Evolutionary conservation across 2,329 filamentous ascomycete genomes (phyloP).

Genomic region (Zymoseptoria ardabiliae): DNA sequence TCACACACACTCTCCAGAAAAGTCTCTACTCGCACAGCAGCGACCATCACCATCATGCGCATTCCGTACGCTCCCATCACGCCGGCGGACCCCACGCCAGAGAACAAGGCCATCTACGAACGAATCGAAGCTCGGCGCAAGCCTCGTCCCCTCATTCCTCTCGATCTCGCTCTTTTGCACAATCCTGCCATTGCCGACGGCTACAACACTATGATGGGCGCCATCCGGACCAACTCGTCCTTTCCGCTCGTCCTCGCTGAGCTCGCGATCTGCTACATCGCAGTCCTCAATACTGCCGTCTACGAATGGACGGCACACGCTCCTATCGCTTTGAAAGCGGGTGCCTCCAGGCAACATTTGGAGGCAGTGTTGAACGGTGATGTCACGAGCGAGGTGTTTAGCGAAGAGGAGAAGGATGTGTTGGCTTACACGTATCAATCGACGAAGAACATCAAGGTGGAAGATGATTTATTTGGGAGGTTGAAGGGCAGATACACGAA

Average conservation of each 20-base stretch:
- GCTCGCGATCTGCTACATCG: constrained; percentile 32
- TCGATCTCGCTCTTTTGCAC: constrained; percentile 72
- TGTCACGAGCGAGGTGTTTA: constrained; percentile 16
- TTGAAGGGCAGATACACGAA: constrained; percentile 27
- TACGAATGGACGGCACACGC: constrained; percentile 33
- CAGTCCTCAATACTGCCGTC: constrained; percentile 29
- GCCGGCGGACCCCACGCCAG: constrained; percentile 44
- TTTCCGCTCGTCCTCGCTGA: constrained; percentile 27
- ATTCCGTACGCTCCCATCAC: constrained; percentile 57
- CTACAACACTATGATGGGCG: constrained; percentile 62
- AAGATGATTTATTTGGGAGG: constrained; percentile 25
- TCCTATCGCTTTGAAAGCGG: constrained; percentile 27
- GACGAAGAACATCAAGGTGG: constrained; percentile 26
- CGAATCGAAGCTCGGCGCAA: constrained; percentile 59
- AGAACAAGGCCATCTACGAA: constrained; percentile 46
- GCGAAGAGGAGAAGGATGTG: constrained; percentile 27
- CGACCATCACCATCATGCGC: constrained; percentile 45
- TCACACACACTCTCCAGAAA: neutral
- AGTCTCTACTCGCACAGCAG: neutral
- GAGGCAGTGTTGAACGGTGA: constrained; percentile 21
- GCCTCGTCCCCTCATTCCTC: constrained; percentile 62
- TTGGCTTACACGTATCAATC: constrained; percentile 29
- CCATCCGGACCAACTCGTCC: constrained; percentile 30
- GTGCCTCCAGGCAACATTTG: constrained; percentile 19
- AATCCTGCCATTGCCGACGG: constrained; percentile 67